Conservation (phyloP, 1,139 yeast genomes). For the Magnusiomyces ingens region DNA sequence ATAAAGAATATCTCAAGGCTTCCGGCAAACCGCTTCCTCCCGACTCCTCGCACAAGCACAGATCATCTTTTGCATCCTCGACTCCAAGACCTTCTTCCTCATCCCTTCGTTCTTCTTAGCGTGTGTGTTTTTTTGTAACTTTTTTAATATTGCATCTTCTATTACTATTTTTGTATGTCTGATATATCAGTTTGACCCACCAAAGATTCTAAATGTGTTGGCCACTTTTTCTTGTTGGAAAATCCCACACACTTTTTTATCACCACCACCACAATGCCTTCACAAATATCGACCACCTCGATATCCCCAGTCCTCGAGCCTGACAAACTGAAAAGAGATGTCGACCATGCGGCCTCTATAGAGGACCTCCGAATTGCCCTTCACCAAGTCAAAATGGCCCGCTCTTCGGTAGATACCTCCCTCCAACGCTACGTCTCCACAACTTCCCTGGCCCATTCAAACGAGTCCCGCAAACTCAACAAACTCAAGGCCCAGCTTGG, state of each 20-base stretch:
- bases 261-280: conserved; percentile 7
- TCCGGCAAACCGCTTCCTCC: conserved; percentile 2
- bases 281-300: background rate
- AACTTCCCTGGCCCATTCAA: conserved; percentile 11
- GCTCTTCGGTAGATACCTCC: conserved; percentile 6
- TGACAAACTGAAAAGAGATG: conserved; percentile 9
- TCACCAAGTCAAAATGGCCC: conserved; percentile 7
- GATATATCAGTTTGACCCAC: too few relatives aligned
- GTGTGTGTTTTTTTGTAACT: background rate
- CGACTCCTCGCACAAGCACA: background rate
- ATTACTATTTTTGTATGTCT: too few relatives aligned
- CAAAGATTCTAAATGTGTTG: too few relatives aligned
- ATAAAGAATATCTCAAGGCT: conserved; percentile 67
- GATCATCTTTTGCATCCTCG: background rate
- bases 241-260: background rate
- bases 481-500: conserved; percentile 29
- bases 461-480: conserved; percentile 22
- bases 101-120: background rate
- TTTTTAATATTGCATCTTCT: background rate
- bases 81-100: background rate
- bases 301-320: conserved; percentile 1
- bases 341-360: conserved; percentile 11
- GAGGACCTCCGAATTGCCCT: conserved; percentile 13
- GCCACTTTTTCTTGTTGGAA: background rate
- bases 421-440: conserved; percentile 14